Evolutionary conservation across 2,329 filamentous ascomycete genomes (phyloP), one percentile per base, ranked within the genome.

Genomic region (Nannizziopsis arthrosporioides): DNA sequence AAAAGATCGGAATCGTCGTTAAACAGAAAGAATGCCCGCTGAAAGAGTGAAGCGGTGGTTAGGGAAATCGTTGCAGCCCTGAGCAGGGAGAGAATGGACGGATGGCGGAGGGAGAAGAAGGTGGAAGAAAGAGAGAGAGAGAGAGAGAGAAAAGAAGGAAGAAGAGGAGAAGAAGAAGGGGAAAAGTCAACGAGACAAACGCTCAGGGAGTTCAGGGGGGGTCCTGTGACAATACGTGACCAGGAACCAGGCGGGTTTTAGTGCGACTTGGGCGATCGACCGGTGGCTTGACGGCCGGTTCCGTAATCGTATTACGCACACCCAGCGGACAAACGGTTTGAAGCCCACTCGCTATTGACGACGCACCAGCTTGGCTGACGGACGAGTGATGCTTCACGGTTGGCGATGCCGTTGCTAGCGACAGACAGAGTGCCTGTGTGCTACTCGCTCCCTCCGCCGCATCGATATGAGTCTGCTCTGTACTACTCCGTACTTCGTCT

Each of bases 1-100:
- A 36, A 12, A 12, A 36, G 34, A 15, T 44, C 6, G 18, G 8
- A 45, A 32, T 5, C 19, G 43, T 37, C 42, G 35, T 45, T 22
- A 44, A 37, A 42, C 56, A 56, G 66, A 84, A 84, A 70, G 81
- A 85, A 73, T 80, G 82, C 78, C 84, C 84, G 84, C 84, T 88
- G 72, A 89, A 87, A 68, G 85, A 61, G 65, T 68, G 58, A 65
- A 61, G 61, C 61, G 63, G 58, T 65, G 53, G 54, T 58, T 52
- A 55, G 50, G 32, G 51, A 42, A 50, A 38, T 46, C 17, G 35
- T 17, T 19, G 34, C n/a, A 39, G 19, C 43, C 43, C 43, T 39
- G 1, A 11, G 12, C 14, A 14, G 42, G 47, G 36, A 32, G 35
- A 38, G 46, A 37, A 36, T 43, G 34, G 22, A 41, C 36, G 44